Evolutionary conservation across 441 rosid species (phyloP), one percentile per base, ranked within the genome.

Genomic region (Jatropha podagrica): DNA sequence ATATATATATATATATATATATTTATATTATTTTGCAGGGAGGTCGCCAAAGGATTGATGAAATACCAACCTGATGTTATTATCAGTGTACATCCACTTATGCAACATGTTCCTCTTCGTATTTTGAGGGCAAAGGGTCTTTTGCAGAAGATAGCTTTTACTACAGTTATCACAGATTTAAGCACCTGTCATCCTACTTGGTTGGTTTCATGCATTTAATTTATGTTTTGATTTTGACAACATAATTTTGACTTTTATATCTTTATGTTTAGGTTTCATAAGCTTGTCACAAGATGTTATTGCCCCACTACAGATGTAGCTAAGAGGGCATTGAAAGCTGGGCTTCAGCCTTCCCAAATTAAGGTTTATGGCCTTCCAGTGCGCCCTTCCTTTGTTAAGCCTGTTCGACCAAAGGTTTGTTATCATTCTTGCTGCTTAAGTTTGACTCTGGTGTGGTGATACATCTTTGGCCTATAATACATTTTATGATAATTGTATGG

Each of bases 61-160:
- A 96, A 96, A 78, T 93, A 96, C 83, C 91, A 91, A 84, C 99
- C 99, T 3, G 94, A 96, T 76, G 84, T 96, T 69, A 92, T 96
- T 80, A 89, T 93, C 59, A 96, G 99, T 74, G 99, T 96, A 27
- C 99, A 96, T 83, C 98, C 98, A 4, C 85, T 96, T 75, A 93
- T 96, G 98, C 99, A 96, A 78, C 99, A 96, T 51, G 99, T 96
- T 78, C 99, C 99, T 41, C 96, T 96, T 82, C 96, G 99, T 71
- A 86, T 96, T 74, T 80, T 96, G 85, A 90, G 89, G 86, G 85
- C 94, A 37, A 96, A 88, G 78, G 99, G 99, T 63, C 92, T 93
- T 79, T 76, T 96, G 77, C 66, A 92, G 70, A 93, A 96, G 85
- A 93, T 93, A 38, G 95, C 88, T 69, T 96, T 96, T 81, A 92